Evolutionary conservation across 805 yeast species (phyloP).

Genomic region (Blastobotrys attinorum): DNA sequence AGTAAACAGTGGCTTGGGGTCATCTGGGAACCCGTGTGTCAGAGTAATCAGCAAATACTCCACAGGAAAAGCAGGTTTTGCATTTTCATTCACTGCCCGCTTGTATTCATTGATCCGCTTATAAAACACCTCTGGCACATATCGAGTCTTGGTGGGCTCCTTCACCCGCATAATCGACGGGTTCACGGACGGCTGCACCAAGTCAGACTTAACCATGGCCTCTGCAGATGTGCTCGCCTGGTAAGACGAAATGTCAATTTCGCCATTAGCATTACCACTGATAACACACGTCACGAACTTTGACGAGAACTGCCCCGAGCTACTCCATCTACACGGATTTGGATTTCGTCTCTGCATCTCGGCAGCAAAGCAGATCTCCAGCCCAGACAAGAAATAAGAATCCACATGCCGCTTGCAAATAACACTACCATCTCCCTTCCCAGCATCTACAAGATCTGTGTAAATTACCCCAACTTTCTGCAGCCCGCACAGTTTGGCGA

Average conservation of each 20-base stretch:
- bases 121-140: constrained; percentile 92
- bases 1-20: constrained; percentile 43
- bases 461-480: constrained; percentile 74
- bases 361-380: constrained; percentile 81
- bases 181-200: constrained; percentile 80
- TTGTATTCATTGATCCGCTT: constrained; percentile 82
- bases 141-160: constrained; percentile 61
- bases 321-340: constrained; percentile 55
- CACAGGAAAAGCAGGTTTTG: constrained; percentile 89
- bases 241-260: constrained; percentile 83
- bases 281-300: constrained; percentile 90
- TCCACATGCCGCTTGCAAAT: constrained; percentile 88
- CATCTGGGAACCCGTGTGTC: constrained; percentile 86
- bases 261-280: constrained; percentile 81
- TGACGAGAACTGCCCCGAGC: constrained; percentile 63
- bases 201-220: constrained; percentile 77
- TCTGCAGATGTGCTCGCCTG: constrained; percentile 88
- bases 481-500: constrained; percentile 56
- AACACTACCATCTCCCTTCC: constrained; percentile 80
- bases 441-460: constrained; percentile 85
- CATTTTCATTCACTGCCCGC: constrained; percentile 76
- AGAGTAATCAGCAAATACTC: constrained; percentile 79
- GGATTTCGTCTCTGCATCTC: constrained; percentile 61
- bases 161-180: constrained; percentile 81
- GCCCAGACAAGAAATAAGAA: constrained; percentile 81